Evolutionary conservation across 257 asterid genomes (phyloP), one percentile per base, ranked within the genome.

Genomic region (Nicotiana otophora): DNA sequence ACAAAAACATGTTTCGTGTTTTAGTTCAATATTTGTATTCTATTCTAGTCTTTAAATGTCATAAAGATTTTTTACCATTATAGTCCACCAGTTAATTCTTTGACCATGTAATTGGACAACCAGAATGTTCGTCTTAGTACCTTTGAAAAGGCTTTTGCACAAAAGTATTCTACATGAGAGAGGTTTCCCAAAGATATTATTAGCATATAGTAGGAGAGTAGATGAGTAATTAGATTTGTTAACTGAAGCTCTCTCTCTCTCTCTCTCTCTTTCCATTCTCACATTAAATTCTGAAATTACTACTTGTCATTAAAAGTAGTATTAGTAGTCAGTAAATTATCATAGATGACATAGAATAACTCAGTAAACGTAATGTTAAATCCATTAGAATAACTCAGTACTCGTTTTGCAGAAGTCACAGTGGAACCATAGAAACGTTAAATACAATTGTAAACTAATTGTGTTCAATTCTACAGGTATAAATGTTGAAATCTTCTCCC

Each of bases 171-270:
- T 14, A 64, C 42, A 6, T 65, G 46, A 30, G 7, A 14, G 11
- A 65, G 19, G 20, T 14, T 2, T 51, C 15, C 14, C 26, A 39
- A 51, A 51, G 51, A 10, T 9, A 16, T 20, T 31, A 23, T 51
- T 1, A 51, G 64, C 60, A 31, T 36, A 77, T 48, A 53, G 51
- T 61, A 7, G 54, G 26, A 12, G 12, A 58, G 23, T 28, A 51
- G 54, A 82, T 77, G 79, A 85, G 68, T 67, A 60, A 66, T 77
- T 85, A 64, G 39, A 68, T 77, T 77, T 67, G 57, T 82, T 82
- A 85, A 82, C 81, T 46, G 87, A 81, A 79, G 20, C 0, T 19
- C 2, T 30, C 34, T 62, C 74, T 74, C 53, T 62, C 79, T n/a
- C n/a, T n/a, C n/a, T 46, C 61, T 58, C 33, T 72, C 20, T 48